Conservation (phyloP, 2,329 filamentous ascomycete species). For the Aureobasidium sp. region DNA sequence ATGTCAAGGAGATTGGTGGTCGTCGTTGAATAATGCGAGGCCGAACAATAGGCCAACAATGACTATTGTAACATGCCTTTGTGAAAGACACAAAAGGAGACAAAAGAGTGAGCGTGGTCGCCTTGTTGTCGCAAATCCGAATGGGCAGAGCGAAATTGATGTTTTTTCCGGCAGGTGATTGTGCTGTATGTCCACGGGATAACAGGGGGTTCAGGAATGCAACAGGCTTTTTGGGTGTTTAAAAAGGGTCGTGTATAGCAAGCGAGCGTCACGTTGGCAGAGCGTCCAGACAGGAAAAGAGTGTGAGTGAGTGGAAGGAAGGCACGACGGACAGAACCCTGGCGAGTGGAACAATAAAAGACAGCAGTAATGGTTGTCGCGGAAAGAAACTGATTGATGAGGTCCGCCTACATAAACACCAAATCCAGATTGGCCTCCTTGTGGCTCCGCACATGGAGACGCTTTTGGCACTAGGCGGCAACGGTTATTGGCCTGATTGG, state of each 20-base stretch:
- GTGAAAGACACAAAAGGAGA: not conserved
- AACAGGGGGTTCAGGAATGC: slow-evolving; percentile 10
- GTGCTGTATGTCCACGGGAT: slow-evolving; percentile 3
- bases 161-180: not conserved
- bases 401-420: slow-evolving; percentile 10
- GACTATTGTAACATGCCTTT: slow-evolving; percentile 12
- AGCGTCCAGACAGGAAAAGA: not conserved
- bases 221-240: not conserved
- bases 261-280: not conserved
- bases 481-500: slow-evolving; percentile 11
- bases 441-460: not conserved
- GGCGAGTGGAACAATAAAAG: slow-evolving; percentile 11
- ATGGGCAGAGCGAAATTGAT: not conserved
- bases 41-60: slow-evolving; percentile 11
- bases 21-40: slow-evolving; percentile 1
- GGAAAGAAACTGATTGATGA: slow-evolving; percentile 5
- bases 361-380: slow-evolving; percentile 6
- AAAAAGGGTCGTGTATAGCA: not conserved
- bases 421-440: slow-evolving; percentile 6
- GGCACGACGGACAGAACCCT: not conserved
- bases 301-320: slow-evolving; percentile 1
- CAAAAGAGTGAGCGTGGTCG: not conserved
- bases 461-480: slow-evolving; percentile 6
- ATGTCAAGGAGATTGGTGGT: slow-evolving; percentile 9
- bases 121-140: not conserved